Evolutionary conservation across 805 yeast genomes (phyloP), one percentile per base, ranked within the genome.

Genomic region (Yarrowia osloensis): DNA sequence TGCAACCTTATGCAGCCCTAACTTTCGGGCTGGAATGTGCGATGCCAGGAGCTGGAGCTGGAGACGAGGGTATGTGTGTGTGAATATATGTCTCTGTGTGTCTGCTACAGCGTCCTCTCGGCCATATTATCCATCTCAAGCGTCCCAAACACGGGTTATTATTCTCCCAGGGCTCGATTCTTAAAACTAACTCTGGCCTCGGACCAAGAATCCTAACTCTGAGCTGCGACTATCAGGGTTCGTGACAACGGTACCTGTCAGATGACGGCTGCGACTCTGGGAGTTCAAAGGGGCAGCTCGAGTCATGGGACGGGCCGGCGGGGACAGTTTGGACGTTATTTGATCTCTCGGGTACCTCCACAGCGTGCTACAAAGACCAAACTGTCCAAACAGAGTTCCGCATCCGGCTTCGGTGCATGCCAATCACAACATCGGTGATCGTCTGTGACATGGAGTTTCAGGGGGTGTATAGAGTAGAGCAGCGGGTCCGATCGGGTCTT

Each of bases 351-450:
- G 15, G 5, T 17, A 4, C 6, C 22, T n/a, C 42, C 7, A 39
- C 42, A 39, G 7, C 22, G 12, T 11, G 21, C 40, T 37, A 37
- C 22, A 39, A 17, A 8, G 22, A 1, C 11, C 19, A 7, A 9
- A 9, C 12, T 37, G 11, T n/a, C 22, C 12, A 40, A 40, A 54
- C 61, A 54, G 44, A 54, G 61, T 54, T 54, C 61, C 61, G 61
- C 61, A 54, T 54, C 61, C 61, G 61, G 61, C 24, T 37, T 24
- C 31, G 31, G 33, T 54, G 61, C 61, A 54, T 54, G 33, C 44
- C 61, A 54, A 54, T 54, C 44, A 54, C 61, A 54, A 54, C 61
- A 54, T 13, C 59, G 59, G 31, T 17, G 59, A 52, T 52, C 59
- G 26, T 31, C 57, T 21, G 40, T 15, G n/a, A n/a, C n/a, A n/a